These are phyloP conservation scores for Salix arbutifolia DNA, from an alignment of 345 rosid species.

Conservation along the genomic window DNA sequence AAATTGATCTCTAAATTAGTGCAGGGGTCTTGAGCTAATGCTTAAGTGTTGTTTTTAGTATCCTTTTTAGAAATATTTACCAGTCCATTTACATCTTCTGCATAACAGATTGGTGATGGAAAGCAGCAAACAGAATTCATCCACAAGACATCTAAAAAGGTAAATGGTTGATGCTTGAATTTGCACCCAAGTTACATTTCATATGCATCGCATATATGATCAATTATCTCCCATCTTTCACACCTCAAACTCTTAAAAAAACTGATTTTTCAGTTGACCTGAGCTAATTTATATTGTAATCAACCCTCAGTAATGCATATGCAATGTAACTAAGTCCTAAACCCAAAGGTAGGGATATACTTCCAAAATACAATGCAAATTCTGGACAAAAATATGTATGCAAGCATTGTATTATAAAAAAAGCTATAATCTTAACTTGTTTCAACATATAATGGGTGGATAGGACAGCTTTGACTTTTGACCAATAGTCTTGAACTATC, in stretches of 20 bases:
- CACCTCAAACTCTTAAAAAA: background rate
- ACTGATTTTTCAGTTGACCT: background rate
- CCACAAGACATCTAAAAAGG: slow-evolving; percentile 81
- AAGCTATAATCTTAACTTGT: background rate
- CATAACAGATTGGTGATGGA: slow-evolving; percentile 54
- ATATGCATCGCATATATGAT: background rate
- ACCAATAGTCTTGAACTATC: background rate
- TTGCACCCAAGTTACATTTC: background rate
- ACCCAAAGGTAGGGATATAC: background rate
- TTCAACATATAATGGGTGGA: background rate
- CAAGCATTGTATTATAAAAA: background rate
- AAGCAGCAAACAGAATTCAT: slow-evolving; percentile 55
- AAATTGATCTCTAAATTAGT: background rate
- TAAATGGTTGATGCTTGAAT: slow-evolving; percentile 21
- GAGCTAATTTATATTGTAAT: background rate
- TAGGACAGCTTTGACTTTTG: background rate
- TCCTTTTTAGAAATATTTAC: background rate
- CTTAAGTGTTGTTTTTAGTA: background rate
- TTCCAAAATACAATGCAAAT: background rate
- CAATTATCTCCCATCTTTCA: background rate
- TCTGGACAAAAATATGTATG: background rate
- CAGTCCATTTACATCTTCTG: slow-evolving; percentile 12
- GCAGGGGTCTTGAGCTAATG: background rate
- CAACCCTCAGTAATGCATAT: background rate
- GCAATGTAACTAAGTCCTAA: background rate